Percentiles rank a stretch among this genome's conserved stretches.
These are phyloP conservation scores for Chalciporus chontae DNA, from an alignment of 768 basidiomycete species.

Conservation along the genomic window DNA sequence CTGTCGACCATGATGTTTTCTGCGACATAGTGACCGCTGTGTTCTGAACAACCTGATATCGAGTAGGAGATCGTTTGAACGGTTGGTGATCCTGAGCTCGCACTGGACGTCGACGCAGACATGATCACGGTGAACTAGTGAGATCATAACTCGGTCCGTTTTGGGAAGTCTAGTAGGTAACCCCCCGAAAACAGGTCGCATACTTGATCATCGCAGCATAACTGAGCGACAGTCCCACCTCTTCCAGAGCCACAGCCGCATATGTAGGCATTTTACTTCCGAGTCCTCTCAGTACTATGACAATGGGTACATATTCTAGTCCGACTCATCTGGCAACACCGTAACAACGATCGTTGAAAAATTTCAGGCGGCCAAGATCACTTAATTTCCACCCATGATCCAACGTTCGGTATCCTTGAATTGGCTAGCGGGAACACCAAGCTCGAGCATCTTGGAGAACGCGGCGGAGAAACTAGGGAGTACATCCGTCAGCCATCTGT, in stretches of 20 bases:
- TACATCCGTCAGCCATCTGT: not conserved
- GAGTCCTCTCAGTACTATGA: too few species aligned
- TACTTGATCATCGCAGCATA: too few species aligned
- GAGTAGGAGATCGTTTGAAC: slow-evolving; percentile 41
- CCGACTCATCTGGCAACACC: too few species aligned
- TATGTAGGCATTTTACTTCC: too few species aligned
- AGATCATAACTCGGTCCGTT: not conserved
- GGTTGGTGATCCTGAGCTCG: slow-evolving; percentile 5
- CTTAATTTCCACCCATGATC: slow-evolving; percentile 42
- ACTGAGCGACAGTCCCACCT: too few species aligned
- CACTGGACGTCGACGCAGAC: slow-evolving; percentile 9
- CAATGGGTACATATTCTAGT: too few species aligned
- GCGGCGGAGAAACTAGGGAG: slow-evolving; percentile 72
- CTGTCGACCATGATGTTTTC: slow-evolving; percentile 67
- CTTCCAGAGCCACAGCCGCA: too few species aligned
- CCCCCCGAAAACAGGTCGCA: too few species aligned
- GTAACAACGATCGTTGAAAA: too few species aligned
- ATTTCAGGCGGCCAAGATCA: too few species aligned
- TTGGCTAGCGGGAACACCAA: slow-evolving; percentile 85
- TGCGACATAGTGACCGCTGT: slow-evolving; percentile 65
- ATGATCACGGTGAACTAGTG: not conserved
- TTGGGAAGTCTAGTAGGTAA: too few species aligned
- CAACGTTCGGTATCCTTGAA: slow-evolving; percentile 72
- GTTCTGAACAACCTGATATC: slow-evolving; percentile 61
- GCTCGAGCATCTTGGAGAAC: slow-evolving; percentile 80